Base-by-base conservation (phyloP, 2,329 filamentous ascomycete genomes). In the Ascochyta lentis region DNA sequence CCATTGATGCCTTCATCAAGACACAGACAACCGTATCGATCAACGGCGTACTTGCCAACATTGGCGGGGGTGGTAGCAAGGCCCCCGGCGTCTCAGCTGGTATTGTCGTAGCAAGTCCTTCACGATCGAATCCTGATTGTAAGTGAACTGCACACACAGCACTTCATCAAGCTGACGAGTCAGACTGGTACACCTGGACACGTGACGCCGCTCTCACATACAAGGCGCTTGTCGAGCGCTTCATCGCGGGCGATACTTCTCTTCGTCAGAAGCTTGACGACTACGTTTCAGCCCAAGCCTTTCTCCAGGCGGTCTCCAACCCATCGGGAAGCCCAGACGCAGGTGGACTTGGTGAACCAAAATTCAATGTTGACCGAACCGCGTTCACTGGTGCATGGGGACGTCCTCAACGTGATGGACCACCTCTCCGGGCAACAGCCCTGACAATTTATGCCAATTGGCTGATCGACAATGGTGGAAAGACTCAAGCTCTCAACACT, bases 171-270 rank as follows among this genome's bases (percentile, higher is more conserved):
- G 26, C 23, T 27, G 4, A 41, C 33, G 16, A 13, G 33, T 6
- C 58, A 91, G 89, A 93, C 73, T 92, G 84, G 69, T 93, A 86
- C 68, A 91, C 89, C 1, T 94, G 90, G 90, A 91, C 87, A 1
- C 80, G 90, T 67, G 90, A 94, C 72, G 83, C 88, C 15, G 88
- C 87, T 23, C 80, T 93, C 27, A 85, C 86, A 2, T 85, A 89
- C 77, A 91, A 91, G 76, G 78, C 79, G 23, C 75, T 93, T 15
- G 79, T 89, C 8, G 90, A 93, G 64, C 80, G 84, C 19, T 89
- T 92, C 69, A 78, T 84, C 54, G 78, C 61, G 16, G 89, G 88
- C 39, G 83, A 89, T 61, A 75, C 79, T 1, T 74, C 76, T 15
- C 77, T 91, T 19, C 86, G 89, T 65, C 76, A 72, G 7, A 73